phyloP scores from a whole-genome alignment of 2,329 filamentous ascomycete genomes.

The Clathrospora elynae region DNA sequence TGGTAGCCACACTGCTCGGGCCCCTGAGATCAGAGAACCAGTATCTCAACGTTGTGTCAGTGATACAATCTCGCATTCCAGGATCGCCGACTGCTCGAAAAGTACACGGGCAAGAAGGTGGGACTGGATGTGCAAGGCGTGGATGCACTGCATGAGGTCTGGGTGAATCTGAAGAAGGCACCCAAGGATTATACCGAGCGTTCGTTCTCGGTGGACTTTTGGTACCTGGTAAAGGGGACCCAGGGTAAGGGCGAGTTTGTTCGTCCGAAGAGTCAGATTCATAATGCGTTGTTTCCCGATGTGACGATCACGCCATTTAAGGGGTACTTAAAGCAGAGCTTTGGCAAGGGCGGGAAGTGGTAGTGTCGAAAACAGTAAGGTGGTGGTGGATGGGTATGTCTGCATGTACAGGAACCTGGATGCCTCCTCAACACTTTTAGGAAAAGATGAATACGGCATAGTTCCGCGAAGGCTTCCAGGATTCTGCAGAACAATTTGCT shows the following conservation, averaged over 20 bases:
- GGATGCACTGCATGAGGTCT: neutral
- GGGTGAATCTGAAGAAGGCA: neutral
- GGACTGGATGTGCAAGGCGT: neutral
- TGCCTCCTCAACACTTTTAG: too few species aligned
- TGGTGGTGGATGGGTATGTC: too few species aligned
- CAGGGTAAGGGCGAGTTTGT: constrained; percentile 11
- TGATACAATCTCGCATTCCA: constrained; percentile 28
- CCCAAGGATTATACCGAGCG: constrained; percentile 1
- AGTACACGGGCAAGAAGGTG: neutral
- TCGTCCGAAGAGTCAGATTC: constrained; percentile 11
- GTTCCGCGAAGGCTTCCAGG: too few species aligned
- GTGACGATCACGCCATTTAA: neutral
- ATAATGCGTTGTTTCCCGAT: constrained; percentile 2
- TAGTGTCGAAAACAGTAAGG: too few species aligned
- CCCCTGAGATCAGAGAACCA: constrained; percentile 29
- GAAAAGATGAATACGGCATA: too few species aligned
- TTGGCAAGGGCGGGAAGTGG: neutral
- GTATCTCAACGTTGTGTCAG: constrained; percentile 28
- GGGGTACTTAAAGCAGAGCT: neutral
- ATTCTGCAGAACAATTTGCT: too few species aligned
- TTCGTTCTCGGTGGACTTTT: constrained; percentile 10
- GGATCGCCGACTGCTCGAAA: constrained; percentile 15
- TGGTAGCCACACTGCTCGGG: constrained; percentile 30
- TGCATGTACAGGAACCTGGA: too few species aligned
- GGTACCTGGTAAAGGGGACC: constrained; percentile 15